A percentile compares a stretch with the other conserved stretches of the same genome.
Conservation (phyloP, 169 alveolate genomes). For the Eimeria falciformis region DNA sequence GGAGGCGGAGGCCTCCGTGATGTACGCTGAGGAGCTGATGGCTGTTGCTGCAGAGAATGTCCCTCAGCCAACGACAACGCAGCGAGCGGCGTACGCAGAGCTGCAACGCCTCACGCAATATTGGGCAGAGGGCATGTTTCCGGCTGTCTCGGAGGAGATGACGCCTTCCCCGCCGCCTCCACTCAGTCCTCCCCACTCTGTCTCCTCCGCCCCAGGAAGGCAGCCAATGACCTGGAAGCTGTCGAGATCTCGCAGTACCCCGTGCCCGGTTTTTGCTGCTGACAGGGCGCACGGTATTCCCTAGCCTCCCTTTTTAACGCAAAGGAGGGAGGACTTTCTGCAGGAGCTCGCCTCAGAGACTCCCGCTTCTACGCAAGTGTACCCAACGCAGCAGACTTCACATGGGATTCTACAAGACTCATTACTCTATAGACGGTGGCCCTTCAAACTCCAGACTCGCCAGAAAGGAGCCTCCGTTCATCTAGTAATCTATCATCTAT, state of each 20-base stretch:
- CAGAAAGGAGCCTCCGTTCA: too few relatives aligned
- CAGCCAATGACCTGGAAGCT: neutral
- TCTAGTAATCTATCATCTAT: too few relatives aligned
- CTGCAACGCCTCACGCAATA: slow-evolving; percentile 29
- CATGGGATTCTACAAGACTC: neutral
- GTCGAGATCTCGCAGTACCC: slow-evolving; percentile 33
- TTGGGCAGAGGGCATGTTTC: slow-evolving; percentile 41
- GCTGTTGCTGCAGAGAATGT: neutral
- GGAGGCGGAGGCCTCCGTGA: slow-evolving; percentile 11
- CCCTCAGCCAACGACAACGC: neutral
- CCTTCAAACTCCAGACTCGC: too few relatives aligned
- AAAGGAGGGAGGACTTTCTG: neutral
- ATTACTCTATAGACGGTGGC: too few relatives aligned
- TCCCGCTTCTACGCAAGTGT: neutral
- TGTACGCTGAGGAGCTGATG: slow-evolving; percentile 45
- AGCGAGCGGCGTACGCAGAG: slow-evolving; percentile 15
- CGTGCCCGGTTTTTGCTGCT: neutral
- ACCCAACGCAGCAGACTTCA: neutral
- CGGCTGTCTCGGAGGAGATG: neutral
- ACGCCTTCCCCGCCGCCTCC: neutral
- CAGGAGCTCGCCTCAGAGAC: neutral
- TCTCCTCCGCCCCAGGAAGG: slow-evolving; percentile 2
- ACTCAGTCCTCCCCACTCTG: neutral
- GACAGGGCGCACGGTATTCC: neutral
- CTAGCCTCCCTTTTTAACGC: too few relatives aligned